Conservation (phyloP, 192 early-diverging fungal genomes). For the Linderina pennispora region DNA sequence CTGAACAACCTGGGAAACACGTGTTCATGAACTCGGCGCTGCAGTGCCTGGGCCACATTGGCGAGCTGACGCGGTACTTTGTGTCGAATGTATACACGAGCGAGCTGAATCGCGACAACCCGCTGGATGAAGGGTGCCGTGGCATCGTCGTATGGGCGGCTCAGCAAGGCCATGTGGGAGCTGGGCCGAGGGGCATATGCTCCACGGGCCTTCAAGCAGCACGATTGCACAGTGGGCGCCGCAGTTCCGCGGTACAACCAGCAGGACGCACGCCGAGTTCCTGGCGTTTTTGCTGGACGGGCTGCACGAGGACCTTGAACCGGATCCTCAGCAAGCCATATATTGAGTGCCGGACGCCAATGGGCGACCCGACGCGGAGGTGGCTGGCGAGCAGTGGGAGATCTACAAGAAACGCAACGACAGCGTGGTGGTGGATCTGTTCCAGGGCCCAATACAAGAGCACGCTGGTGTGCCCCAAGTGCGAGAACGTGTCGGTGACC, state of each 20-base stretch:
- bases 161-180: conserved; percentile 62
- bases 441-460: conserved; percentile 69
- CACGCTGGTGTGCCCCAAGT: conserved; percentile 53
- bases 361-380: conserved; percentile 55
- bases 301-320: conserved; percentile 83
- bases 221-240: conserved; percentile 48
- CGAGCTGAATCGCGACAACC: conserved; percentile 67
- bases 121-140: conserved; percentile 70
- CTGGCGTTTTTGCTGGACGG: conserved; percentile 76
- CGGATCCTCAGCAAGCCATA: conserved; percentile 74
- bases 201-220: conserved; percentile 71
- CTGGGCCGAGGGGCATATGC: conserved; percentile 48
- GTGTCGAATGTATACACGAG: conserved; percentile 49
- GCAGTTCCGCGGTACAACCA: conserved; percentile 63
- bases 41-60: conserved; percentile 81
- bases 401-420: conserved; percentile 71
- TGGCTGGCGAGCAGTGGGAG: conserved; percentile 69
- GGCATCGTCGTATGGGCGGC: conserved; percentile 59
- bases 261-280: conserved; percentile 83
- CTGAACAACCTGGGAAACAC: conserved; percentile 85
- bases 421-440: conserved; percentile 70
- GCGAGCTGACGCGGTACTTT: conserved; percentile 59
- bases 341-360: conserved; percentile 68
- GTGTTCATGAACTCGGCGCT: conserved; percentile 89
- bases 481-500: conserved; percentile 56